phyloP scores from a whole-genome alignment of 768 basidiomycete species.

The Suillus placidus region DNA sequence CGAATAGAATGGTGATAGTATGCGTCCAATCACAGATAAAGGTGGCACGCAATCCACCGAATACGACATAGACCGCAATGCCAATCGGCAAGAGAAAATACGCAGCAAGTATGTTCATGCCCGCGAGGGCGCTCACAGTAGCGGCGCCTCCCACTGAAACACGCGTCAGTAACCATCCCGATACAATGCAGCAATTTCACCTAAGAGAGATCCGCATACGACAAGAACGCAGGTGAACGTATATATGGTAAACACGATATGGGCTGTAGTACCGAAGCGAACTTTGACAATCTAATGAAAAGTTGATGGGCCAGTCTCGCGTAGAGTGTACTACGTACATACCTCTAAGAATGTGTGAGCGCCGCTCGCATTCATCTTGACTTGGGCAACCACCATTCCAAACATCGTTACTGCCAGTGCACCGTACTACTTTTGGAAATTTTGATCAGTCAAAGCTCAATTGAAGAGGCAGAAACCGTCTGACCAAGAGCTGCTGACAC shows the following conservation, averaged over 20 bases:
- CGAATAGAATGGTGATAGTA: conserved; percentile 35
- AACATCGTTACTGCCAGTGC: conserved; percentile 37
- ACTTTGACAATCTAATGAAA: no score
- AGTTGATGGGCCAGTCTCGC: no score
- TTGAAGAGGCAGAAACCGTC: background rate
- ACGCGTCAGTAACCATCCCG: background rate
- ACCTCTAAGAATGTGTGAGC: conserved; percentile 47
- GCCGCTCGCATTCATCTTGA: conserved; percentile 46
- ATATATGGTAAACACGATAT: conserved; percentile 39
- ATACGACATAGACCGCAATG: conserved; percentile 27
- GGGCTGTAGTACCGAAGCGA: conserved; percentile 33
- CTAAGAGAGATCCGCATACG: conserved; percentile 41
- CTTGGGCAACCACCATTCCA: conserved; percentile 40
- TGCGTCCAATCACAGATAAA: conserved; percentile 26
- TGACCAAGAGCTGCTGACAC: conserved; percentile 39
- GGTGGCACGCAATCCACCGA: conserved; percentile 27
- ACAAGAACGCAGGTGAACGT: conserved; percentile 38
- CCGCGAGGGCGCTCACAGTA: conserved; percentile 35
- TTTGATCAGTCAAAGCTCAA: no score
- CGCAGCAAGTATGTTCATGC: conserved; percentile 36
- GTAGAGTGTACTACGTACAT: no score
- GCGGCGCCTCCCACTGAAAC: conserved; percentile 29
- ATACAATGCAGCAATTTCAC: conserved; percentile 20
- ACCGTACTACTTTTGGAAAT: conserved; percentile 37
- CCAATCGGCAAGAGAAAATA: conserved; percentile 35